Evolutionary conservation across 176 grass and related monocot genomes (phyloP).

Genomic region (Ampelocalamus luodianensis): DNA sequence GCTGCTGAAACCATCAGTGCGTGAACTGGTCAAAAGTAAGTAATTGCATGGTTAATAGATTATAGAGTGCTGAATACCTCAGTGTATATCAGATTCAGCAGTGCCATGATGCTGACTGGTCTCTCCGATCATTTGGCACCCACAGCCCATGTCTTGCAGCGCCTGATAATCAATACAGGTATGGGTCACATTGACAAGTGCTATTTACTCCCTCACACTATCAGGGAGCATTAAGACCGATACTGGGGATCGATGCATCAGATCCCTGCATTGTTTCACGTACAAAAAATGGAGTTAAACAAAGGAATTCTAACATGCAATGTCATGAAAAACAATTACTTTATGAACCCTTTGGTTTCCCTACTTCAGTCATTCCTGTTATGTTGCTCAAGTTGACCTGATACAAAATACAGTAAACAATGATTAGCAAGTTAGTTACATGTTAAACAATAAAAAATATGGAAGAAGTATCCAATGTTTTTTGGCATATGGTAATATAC

Average conservation of each 20-base stretch:
- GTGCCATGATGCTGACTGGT: constrained; percentile 35
- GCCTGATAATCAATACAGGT: constrained; percentile 43
- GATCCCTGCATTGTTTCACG: constrained; percentile 13
- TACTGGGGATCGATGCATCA: constrained; percentile 10
- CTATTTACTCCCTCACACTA: constrained; percentile 13
- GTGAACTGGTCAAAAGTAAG: background rate
- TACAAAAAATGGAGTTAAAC: constrained; percentile 7
- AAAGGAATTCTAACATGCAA: constrained; percentile 7
- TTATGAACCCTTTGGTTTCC: constrained; percentile 6
- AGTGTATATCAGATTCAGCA: constrained; percentile 38
- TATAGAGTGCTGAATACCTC: constrained; percentile 35
- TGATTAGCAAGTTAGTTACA: background rate
- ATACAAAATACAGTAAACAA: background rate
- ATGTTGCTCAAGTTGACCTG: constrained; percentile 6
- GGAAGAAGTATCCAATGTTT: background rate
- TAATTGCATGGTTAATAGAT: background rate
- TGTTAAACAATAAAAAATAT: constrained; percentile 10
- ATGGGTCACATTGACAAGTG: constrained; percentile 42
- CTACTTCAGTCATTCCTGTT: constrained; percentile 22
- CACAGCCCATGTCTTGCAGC: constrained; percentile 45
- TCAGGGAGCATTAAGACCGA: background rate
- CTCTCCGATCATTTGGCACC: constrained; percentile 48
- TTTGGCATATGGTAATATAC: constrained; percentile 16
- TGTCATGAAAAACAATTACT: background rate
- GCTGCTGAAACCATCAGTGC: background rate